phyloP scores from a whole-genome alignment of 305 asterid species.

The Solanum hybrid region DNA sequence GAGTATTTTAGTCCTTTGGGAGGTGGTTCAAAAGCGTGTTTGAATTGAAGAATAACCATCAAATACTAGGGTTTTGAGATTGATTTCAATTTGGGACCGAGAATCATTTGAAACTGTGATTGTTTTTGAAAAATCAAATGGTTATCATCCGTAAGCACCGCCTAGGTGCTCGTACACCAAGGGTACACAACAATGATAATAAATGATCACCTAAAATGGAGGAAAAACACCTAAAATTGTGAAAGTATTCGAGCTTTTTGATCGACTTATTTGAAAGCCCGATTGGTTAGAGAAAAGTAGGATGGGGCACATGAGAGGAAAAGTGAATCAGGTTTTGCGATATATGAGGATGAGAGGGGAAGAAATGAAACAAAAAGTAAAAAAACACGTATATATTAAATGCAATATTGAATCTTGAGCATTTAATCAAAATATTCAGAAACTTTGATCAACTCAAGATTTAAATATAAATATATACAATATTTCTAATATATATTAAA shows the following conservation, averaged over 20 bases:
- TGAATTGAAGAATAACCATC: not conserved
- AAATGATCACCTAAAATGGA: not conserved
- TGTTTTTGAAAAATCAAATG: not conserved
- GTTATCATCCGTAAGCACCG: not conserved
- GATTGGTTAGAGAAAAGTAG: not conserved
- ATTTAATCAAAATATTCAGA: not conserved
- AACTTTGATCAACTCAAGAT: not conserved
- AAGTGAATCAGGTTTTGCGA: not conserved
- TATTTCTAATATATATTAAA: not conserved
- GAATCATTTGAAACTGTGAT: not conserved
- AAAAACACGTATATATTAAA: not conserved
- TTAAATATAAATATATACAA: too few species aligned
- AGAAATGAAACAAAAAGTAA: not conserved
- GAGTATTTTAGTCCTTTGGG: not conserved
- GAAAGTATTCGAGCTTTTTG: not conserved
- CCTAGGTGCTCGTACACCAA: not conserved
- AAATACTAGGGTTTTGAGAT: not conserved
- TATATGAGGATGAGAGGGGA: not conserved
- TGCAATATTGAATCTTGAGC: not conserved
- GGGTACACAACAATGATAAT: not conserved
- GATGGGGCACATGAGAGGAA: not conserved
- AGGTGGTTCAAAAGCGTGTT: not conserved
- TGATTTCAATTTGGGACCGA: not conserved
- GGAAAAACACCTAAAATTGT: not conserved
- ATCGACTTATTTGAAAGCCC: not conserved